Evolutionary conservation across 2,329 filamentous ascomycete species (phyloP), one percentile per base, ranked within the genome.

Genomic region (Penicillium frequentans): DNA sequence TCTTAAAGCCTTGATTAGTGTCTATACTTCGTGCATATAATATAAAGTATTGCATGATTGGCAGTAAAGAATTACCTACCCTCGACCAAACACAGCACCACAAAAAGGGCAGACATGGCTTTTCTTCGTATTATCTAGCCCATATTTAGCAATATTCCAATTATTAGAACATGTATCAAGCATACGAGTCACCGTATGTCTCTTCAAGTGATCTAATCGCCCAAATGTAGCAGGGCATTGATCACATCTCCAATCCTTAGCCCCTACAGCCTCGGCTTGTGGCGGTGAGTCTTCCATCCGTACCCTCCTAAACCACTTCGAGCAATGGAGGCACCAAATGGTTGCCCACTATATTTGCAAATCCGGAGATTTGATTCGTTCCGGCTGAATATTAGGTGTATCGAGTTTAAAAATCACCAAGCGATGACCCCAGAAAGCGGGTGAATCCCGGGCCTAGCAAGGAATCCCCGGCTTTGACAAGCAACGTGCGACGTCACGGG

Each of bases 151-250:
- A 19, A 35, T 37, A 3, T 7, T 1, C 23, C 7, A 8, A 14
- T 19, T n/a, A 13, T 14, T 7, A 16, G n/a, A 7, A 9, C 14
- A 33, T 1, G 8, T 4, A 3, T 3, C 10, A 7, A 26, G 62
- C 64, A 42, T 65, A 69, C 68, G 69, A 19, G 64, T 66, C 24
- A 55, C 33, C 21, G 44, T 45, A 60, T 70, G 69, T 14, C 68
- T 66, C 54, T 65, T 67, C 45, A 67, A 51, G 52, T 71, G 68
- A 56, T 70, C 65, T 47, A 65, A 33, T 27, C 68, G 64, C 23
- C 64, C 60, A 44, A 71, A 70, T 23, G 43, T 50, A 1, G 67
- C 59, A n/a, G 53, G n/a, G 45, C 69, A 70, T 24, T 59, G 49
- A 44, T 68, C 54, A 54, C 69, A 70, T 33, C 44, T 62, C 69